Conservation (phyloP, 2,329 filamentous ascomycete genomes). For the Pseudogymnoascus sp. region DNA sequence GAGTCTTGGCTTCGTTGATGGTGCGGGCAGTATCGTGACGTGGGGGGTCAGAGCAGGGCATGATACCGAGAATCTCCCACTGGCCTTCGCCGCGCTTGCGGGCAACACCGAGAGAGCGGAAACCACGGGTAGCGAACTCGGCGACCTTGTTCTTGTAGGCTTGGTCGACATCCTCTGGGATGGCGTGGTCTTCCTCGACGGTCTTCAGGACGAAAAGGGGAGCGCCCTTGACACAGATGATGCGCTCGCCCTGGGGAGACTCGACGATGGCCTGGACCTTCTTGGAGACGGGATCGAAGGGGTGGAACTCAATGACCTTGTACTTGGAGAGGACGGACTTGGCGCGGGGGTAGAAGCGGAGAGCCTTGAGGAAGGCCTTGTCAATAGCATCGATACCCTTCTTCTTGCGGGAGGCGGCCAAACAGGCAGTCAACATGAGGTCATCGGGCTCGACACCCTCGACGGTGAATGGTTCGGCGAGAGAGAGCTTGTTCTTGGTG, state of each 20-base stretch:
- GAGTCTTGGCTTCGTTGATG: conserved; percentile 78
- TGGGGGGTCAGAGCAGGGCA: conserved; percentile 88
- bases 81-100: conserved; percentile 73
- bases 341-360: conserved; percentile 73
- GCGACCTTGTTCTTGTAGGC: conserved; percentile 90
- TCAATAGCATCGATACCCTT: conserved; percentile 94
- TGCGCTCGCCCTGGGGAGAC: conserved; percentile 73
- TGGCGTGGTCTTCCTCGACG: conserved; percentile 75
- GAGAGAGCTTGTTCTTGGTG: conserved; percentile 88
- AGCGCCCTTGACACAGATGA: conserved; percentile 85
- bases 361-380: conserved; percentile 85
- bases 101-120: conserved; percentile 87
- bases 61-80: conserved; percentile 91
- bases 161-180: conserved; percentile 67
- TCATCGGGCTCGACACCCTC: conserved; percentile 76
- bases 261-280: conserved; percentile 81
- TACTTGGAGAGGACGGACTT: conserved; percentile 76
- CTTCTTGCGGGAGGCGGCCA: conserved; percentile 87
- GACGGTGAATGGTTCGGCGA: conserved; percentile 77
- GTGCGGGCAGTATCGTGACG: conserved; percentile 86
- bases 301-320: conserved; percentile 75
- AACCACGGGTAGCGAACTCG: conserved; percentile 86
- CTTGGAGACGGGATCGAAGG: conserved; percentile 89
- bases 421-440: conserved; percentile 84
- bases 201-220: conserved; percentile 82